Evolutionary conservation across 768 basidiomycete species (phyloP), one percentile per base, ranked within the genome.

Genomic region (Cytidiella melzeri): DNA sequence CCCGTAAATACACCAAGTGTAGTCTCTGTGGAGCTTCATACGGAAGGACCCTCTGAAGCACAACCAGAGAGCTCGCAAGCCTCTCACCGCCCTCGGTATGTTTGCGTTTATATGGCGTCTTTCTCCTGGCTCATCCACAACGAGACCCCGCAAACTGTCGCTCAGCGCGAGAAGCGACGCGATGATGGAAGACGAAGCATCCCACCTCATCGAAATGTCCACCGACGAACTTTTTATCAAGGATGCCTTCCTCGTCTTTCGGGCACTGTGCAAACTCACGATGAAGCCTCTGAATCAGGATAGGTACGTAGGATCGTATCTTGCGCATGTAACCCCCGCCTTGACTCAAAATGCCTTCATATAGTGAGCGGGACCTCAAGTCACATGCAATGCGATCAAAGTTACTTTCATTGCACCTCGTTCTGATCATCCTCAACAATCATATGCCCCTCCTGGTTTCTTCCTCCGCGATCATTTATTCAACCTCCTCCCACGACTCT

Each of bases 361-460:
- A 18, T 56, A 94, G 94, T 59, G 96, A 98, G 66, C 84, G 88
- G n/a, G 96, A 98, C 65, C 71, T 90, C 43, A 93, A 88, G 61
- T 96, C 95, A 7, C 93, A 96, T 59, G 89, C 92, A 5, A 97
- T 98, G 93, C 84, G 96, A 19, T 95, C 92, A 18, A 98, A 98
- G 63, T 70, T 97, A 27, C 77, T 99, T 20, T 93, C 96, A 0
- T 75, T 99, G 41, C 93, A 98, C 64, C 82, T 99, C 40, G 87
- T 99, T 50, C 75, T 97, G 40, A 91, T 90, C 6, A 85, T 98
- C 48, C 70, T 99, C 47, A 86, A 92, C 65, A 87, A 91, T 1
- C 92, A 98, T 59, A 87, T 95, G 81, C 73, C 81, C 26, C 69
- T 98, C 30, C 89, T 99, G 62, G 85, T 88, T 53, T 91, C 97